Percentiles rank a stretch among this genome's conserved stretches.
These are phyloP conservation scores for Aspergillus brasiliensis DNA, from an alignment of 2,329 filamentous ascomycete genomes.

Conservation along the genomic window DNA sequence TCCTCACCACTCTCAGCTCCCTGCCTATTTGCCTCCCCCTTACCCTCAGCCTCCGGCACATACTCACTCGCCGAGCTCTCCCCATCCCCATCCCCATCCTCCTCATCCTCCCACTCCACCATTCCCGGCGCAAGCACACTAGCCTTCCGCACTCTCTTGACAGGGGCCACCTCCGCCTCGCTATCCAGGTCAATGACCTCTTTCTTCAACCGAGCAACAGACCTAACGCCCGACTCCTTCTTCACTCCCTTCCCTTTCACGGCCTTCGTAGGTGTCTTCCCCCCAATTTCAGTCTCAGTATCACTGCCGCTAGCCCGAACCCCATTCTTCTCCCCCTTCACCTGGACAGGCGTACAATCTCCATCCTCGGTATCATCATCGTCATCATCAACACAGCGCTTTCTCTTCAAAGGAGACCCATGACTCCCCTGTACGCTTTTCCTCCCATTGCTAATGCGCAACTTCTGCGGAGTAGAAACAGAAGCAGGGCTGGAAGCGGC, in stretches of 20 bases:
- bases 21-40: too few relatives aligned
- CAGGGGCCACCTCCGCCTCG: not conserved
- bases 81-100: slow-evolving; percentile 1
- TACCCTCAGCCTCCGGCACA: slow-evolving; percentile 19
- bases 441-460: slow-evolving; percentile 3
- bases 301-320: too few relatives aligned
- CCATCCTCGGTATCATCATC: not conserved
- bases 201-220: not conserved
- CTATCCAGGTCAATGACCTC: not conserved
- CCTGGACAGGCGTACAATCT: not conserved
- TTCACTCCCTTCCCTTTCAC: not conserved
- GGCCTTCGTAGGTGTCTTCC: too few relatives aligned
- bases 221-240: too few relatives aligned
- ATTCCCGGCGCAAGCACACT: slow-evolving; percentile 20
- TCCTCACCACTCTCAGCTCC: slow-evolving; percentile 7
- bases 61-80: slow-evolving; percentile 27
- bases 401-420: not conserved
- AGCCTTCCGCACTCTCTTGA: slow-evolving; percentile 25
- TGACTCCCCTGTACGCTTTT: too few relatives aligned
- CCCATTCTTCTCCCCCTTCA: slow-evolving; percentile 7
- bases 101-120: slow-evolving; percentile 20
- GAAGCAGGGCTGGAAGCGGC: too few relatives aligned
- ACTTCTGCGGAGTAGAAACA: slow-evolving; percentile 16
- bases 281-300: too few relatives aligned
- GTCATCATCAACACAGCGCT: not conserved